Evolutionary conservation across 176 grass and related monocot genomes (phyloP), one percentile per base, ranked within the genome.

Genomic region (Tillandsia leiboldiana): DNA sequence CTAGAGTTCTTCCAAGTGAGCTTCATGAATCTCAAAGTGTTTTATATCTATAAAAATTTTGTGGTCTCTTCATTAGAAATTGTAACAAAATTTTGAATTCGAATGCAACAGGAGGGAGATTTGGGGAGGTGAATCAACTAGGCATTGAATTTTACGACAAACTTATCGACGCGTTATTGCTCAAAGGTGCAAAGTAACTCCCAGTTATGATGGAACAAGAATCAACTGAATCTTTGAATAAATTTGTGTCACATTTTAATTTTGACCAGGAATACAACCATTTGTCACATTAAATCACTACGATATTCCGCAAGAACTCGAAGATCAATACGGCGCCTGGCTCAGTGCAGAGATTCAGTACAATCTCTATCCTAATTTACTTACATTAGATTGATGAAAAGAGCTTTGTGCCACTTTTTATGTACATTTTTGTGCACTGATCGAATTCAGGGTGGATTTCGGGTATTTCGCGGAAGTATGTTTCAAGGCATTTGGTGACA

Each of bases 281-380:
- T 92, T 92, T 83, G 85, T 92, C 10, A 88, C 89, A 12, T 51
- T 92, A 50, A 83, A 13, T 50, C 89, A 88, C 75, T 83, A 78
- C 17, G 89, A 92, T 50, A 53, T 88, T 52, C 82, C 89, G 3
- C 85, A 88, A 53, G 82, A 85, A 67, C 73, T 92, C 2, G 79
- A 88, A 54, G 85, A 83, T 77, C 51, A 64, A 72, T 92, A 92
- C 71, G 82, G 85, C 3, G 79, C 89, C n/a, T 92, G 89, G 85
- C 77, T 88, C n/a, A 83, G 15, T 79, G 1, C 79, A 15, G 78
- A 85, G 23, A 70, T 88, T 71, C 82, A 77, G 79, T 88, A 88
- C 20, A 50, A 58, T 59, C 10, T 51, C 15, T 49, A 8, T 51
- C 11, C 22, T 23, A 51, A 22, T 70, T 26, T 26, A 69, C 17